Evolutionary conservation across 2,329 filamentous ascomycete species (phyloP), one percentile per base, ranked within the genome.

Genomic region (Cladosporium sp.): DNA sequence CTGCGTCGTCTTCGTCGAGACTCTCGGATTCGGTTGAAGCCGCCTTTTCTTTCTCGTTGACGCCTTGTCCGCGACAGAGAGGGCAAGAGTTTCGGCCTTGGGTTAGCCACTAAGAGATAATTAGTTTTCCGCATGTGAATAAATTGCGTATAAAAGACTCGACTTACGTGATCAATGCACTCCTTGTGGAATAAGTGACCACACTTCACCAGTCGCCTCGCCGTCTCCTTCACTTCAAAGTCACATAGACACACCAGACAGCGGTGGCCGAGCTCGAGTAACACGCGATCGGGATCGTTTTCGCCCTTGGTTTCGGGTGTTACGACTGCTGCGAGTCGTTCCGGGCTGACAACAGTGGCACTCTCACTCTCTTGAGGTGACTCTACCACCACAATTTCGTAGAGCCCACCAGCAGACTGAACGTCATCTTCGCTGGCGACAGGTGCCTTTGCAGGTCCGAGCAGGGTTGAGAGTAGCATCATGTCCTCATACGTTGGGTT

Each of bases 401-500:
- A 85, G 7, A 85, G 58, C 2, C 83, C 83, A 17, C 80, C 80
- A 13, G 84, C 81, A 39, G 77, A 75, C 45, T 78, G 77, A 20
- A 87, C 74, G 59, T 86, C 84, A 50, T 82, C 79, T 54, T 82
- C 77, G 50, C 76, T 80, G 15, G 83, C 83, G 44, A 87, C 84
- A 3, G 83, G 83, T 2, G 83, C 83, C 61, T 86, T 86, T 3
- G 79, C 83, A 42, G 84, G 83, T 1, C 83, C 84, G 13, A 87
- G 70, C 9, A 86, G 73, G 11, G 82, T 82, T 11, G 82, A 85
- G 3, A 87, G 73, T 39, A 86, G 70, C 63, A 86, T 79, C 83
- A 87, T 86, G 58, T 87, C 83, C 66, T 87, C 83, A 61, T 87
- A 86, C 1, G 83, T 85, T 2, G 83, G 83, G 45, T 83, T 82